Conservation (phyloP, 306 rosid species). For the Medicago ruthenica region DNA sequence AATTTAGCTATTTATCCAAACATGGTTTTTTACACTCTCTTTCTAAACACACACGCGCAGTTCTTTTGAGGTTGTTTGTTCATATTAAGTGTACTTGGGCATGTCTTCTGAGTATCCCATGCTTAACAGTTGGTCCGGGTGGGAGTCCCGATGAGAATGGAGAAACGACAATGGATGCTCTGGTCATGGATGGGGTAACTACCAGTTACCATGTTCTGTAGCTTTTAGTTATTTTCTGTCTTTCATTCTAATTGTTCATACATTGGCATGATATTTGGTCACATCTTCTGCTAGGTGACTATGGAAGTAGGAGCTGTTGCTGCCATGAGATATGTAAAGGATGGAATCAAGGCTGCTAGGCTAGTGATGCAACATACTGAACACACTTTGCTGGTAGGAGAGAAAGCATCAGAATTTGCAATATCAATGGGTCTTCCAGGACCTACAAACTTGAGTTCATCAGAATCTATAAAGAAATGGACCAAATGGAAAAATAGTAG, state of each 20-base stretch:
- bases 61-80: background rate
- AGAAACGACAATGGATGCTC: constrained; percentile 91
- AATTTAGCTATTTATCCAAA: background rate
- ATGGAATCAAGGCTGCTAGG: constrained; percentile 88
- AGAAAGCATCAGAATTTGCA: constrained; percentile 84
- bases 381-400: constrained; percentile 93
- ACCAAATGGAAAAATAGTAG: constrained; percentile 67
- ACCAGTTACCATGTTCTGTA: constrained; percentile 25
- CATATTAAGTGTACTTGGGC: background rate
- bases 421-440: constrained; percentile 96
- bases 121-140: constrained; percentile 87
- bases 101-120: constrained; percentile 16
- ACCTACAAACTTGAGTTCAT: constrained; percentile 81
- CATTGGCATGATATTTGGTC: constrained; percentile 45
- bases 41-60: no score
- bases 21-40: background rate
- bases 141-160: constrained; percentile 99
- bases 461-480: constrained; percentile 80
- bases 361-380: constrained; percentile 79
- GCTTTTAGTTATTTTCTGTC: constrained; percentile 8
- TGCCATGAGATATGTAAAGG: constrained; percentile 89
- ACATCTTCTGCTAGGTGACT: constrained; percentile 66
- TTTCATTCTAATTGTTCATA: constrained; percentile 16
- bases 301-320: constrained; percentile 99
- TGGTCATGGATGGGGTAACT: constrained; percentile 93